phyloP scores from a whole-genome alignment of 257 asterid genomes.

The Jasminum sambac region DNA sequence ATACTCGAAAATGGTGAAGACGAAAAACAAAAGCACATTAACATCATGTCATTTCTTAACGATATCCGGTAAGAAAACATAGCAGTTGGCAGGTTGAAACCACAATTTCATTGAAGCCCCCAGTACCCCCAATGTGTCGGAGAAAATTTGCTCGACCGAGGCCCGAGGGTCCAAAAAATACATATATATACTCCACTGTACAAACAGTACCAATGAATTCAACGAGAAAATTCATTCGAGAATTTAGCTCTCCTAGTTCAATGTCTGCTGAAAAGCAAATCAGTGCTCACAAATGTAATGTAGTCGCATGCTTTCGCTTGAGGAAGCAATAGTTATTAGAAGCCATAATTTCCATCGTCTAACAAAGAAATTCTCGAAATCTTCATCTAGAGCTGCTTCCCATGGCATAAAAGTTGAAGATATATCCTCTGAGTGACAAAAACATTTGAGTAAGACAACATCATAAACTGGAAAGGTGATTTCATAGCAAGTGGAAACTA shows the following conservation, averaged over 20 bases:
- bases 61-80: too few relatives aligned
- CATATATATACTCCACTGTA: neutral
- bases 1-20: too few relatives aligned
- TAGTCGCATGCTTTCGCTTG: neutral
- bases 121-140: too few relatives aligned
- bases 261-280: neutral
- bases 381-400: constrained; percentile 2
- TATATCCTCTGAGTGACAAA: neutral
- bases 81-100: too few relatives aligned
- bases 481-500: neutral
- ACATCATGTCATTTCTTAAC: too few relatives aligned
- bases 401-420: constrained; percentile 8
- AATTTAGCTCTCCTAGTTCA: neutral
- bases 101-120: too few relatives aligned
- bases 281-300: too few relatives aligned
- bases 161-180: too few relatives aligned
- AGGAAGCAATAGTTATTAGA: neutral
- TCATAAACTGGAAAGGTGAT: neutral
- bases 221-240: neutral
- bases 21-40: too few relatives aligned
- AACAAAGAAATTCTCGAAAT: neutral
- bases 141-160: too few relatives aligned
- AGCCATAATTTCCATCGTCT: neutral
- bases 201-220: neutral
- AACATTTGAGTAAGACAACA: neutral